Base-by-base conservation (phyloP, 2,329 filamentous ascomycete genomes). In the Colletotrichum sp. region DNA sequence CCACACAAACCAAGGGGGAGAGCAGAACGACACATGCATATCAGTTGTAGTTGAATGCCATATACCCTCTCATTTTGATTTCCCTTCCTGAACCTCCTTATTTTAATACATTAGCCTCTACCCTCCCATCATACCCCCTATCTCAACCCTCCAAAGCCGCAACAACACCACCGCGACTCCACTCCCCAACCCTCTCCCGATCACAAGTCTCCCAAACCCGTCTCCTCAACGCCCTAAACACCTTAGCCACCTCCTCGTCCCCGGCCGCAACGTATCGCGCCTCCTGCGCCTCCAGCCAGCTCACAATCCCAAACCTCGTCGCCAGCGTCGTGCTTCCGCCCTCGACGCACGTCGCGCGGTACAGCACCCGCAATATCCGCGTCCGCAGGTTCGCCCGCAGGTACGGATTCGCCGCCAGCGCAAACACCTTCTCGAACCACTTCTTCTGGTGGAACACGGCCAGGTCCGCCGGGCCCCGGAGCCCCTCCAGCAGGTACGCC, bases 261-360 rank as follows among this genome's bases (percentile, higher is more conserved):
- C 71, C 59, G 9, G 56, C 59, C 4, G 78, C 76, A 3, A 78
- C 82, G 66, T 85, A 87, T 4, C 86, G 83, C 5, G 88, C 88
- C 43, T 90, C 82, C 79, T 92, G 91, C 74, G 90, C 89, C 74
- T 93, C 89, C 10, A 96, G 87, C 96, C 95, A 98, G 78, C 90
- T 93, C 69, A 96, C 82, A 24, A 94, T 86, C 18, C 94, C 95
- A 58, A 93, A 92, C 72, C 96, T 88, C 2, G 95, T 97, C 48
- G 95, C 89, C 61, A 98, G 87, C n/a, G 94, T 96, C 6, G 93
- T 94, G 82, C 94, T 95, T 1, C 94, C 95, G 2, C 90, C 92
- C 34, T 92, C 90, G 36, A 96, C 90, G 61, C 89, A 89, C 0
- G 92, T 92, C 4, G 93, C 92, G 55, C 93, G 89, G 79, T 93